Evolutionary conservation across 179 eudicot genomes (phyloP).

Genomic region (Carnegiea gigantea): DNA sequence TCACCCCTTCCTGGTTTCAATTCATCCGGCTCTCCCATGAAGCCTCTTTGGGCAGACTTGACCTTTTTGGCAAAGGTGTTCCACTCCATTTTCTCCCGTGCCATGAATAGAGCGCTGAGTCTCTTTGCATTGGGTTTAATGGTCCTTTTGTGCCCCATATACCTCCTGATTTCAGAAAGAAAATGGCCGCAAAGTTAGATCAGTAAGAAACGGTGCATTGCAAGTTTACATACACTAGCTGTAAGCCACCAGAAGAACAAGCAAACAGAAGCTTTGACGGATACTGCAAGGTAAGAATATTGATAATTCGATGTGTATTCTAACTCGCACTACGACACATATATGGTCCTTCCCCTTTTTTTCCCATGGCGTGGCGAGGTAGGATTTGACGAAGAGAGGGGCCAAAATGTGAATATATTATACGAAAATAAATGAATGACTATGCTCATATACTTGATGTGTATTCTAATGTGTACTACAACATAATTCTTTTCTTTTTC

Average conservation of each 20-base stretch:
- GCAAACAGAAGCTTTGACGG: neutral
- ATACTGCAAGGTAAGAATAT: neutral
- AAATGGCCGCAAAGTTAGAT: neutral
- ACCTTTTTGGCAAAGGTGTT: constrained; percentile 78
- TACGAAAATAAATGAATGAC: too few relatives aligned
- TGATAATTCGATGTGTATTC: neutral
- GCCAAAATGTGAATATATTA: too few relatives aligned
- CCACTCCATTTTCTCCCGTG: constrained; percentile 73
- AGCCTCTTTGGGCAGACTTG: constrained; percentile 87
- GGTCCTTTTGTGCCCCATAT: constrained; percentile 95
- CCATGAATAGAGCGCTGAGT: constrained; percentile 81
- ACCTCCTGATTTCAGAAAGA: constrained; percentile 56
- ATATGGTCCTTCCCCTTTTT: too few relatives aligned
- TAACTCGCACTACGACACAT: neutral
- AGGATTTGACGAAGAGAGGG: too few relatives aligned
- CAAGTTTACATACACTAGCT: neutral
- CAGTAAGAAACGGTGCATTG: constrained; percentile 5
- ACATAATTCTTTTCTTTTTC: neutral
- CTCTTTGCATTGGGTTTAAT: constrained; percentile 90
- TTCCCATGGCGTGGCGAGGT: too few relatives aligned
- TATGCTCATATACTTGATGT: too few relatives aligned
- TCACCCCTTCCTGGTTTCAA: constrained; percentile 77
- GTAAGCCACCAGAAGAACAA: neutral
- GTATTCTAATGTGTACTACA: too few relatives aligned
- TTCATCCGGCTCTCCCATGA: constrained; percentile 98